phyloP scores from a whole-genome alignment of 2,329 filamentous ascomycete genomes.

The Corniculantispora saksenae region DNA sequence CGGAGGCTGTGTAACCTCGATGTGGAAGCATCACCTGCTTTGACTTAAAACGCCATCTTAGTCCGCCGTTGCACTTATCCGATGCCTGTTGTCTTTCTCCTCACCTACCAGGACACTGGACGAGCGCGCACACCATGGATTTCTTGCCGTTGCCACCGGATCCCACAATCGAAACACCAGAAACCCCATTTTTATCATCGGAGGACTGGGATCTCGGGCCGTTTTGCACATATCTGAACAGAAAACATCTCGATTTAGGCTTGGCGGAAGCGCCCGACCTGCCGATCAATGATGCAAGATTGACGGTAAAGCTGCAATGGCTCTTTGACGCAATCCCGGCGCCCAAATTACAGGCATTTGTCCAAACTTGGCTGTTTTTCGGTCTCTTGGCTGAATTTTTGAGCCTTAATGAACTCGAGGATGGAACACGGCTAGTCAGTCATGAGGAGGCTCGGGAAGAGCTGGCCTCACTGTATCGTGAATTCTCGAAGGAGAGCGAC shows the following conservation, averaged over 20 bases:
- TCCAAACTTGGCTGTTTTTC: conserved; percentile 38
- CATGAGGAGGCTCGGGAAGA: conserved; percentile 18
- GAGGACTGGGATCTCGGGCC: conserved; percentile 30
- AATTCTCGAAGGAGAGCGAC: conserved; percentile 18
- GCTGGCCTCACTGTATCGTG: conserved; percentile 21
- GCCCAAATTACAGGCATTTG: conserved; percentile 28
- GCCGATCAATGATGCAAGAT: conserved; percentile 15
- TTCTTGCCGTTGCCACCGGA: conserved; percentile 24
- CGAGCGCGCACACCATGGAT: conserved; percentile 24
- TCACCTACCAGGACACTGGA: background rate
- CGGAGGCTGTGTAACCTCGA: background rate
- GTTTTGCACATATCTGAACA: conserved; percentile 29
- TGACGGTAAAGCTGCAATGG: background rate
- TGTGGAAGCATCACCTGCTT: background rate
- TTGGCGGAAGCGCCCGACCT: conserved; percentile 20
- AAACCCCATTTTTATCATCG: conserved; percentile 27
- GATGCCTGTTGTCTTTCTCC: background rate
- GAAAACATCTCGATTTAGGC: conserved; percentile 21
- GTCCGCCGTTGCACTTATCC: background rate
- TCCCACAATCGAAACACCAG: conserved; percentile 20
- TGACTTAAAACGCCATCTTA: background rate
- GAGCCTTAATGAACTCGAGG: conserved; percentile 27
- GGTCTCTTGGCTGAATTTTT: conserved; percentile 33
- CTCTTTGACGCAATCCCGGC: conserved; percentile 24
- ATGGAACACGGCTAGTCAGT: conserved; percentile 22